Evolutionary conservation across 352 stramenopile species (phyloP).

Genomic region (Globisporangium barbulae): DNA sequence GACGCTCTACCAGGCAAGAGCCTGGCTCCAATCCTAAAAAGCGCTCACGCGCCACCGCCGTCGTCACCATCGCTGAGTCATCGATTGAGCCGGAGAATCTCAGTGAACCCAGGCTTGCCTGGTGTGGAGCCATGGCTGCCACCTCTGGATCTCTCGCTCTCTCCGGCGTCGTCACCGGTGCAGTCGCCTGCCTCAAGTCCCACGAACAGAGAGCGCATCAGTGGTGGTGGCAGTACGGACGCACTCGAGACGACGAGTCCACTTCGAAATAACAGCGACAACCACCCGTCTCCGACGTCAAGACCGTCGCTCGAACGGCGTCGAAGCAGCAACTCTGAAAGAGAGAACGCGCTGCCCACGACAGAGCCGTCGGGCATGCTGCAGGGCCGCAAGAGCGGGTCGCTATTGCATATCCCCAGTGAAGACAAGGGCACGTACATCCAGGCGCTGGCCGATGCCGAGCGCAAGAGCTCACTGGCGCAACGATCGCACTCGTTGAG

Average conservation of each 20-base stretch:
- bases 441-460: slow-evolving; percentile 4
- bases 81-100: background rate
- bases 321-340: slow-evolving; percentile 6
- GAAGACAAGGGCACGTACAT: slow-evolving; percentile 2
- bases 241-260: background rate
- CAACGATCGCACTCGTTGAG: background rate
- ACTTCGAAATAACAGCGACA: background rate
- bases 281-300: background rate
- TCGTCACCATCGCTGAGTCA: slow-evolving; percentile 1
- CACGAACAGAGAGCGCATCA: background rate
- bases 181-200: slow-evolving; percentile 9
- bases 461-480: slow-evolving; percentile 8
- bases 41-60: background rate
- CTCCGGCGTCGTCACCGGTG: slow-evolving; percentile 2
- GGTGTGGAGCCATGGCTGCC: slow-evolving; percentile 5
- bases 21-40: background rate
- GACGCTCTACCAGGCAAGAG: background rate
- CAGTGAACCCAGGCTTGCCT: background rate
- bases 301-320: background rate
- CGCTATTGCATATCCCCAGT: background rate
- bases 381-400: slow-evolving; percentile 9
- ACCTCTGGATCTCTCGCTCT: slow-evolving; percentile 1
- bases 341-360: background rate
- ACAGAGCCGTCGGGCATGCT: slow-evolving; percentile 9
- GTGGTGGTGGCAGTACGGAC: background rate